These are phyloP conservation scores for Penicillium cataractarum DNA, from an alignment of 495 filamentous ascomycete species.

Conservation along the genomic window DNA sequence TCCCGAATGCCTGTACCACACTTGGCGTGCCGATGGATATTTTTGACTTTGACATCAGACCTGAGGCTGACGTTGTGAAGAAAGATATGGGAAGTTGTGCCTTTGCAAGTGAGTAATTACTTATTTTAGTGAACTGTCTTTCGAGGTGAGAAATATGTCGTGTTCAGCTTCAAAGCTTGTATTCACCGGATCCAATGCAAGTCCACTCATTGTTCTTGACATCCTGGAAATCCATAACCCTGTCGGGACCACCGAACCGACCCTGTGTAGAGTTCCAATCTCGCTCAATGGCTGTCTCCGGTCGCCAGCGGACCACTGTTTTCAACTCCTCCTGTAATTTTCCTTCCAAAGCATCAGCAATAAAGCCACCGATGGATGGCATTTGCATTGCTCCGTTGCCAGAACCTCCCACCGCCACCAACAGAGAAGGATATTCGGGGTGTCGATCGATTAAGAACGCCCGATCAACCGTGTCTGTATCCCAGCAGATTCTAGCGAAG, in stretches of 20 bases:
- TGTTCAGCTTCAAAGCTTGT: not conserved
- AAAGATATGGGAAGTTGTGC: slow-evolving; percentile 79
- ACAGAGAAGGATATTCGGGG: slow-evolving; percentile 41
- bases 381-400: slow-evolving; percentile 57
- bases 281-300: slow-evolving; percentile 48
- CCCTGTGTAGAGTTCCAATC: slow-evolving; percentile 55
- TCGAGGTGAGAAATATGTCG: not conserved
- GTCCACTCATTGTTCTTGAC: slow-evolving; percentile 45
- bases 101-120: slow-evolving; percentile 59
- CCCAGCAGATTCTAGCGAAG: slow-evolving; percentile 58
- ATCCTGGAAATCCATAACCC: slow-evolving; percentile 52
- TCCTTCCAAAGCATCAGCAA: slow-evolving; percentile 51
- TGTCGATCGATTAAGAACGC: slow-evolving; percentile 53
- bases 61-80: slow-evolving; percentile 62
- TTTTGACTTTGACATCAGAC: slow-evolving; percentile 91
- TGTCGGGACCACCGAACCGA: slow-evolving; percentile 47
- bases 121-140: not conserved
- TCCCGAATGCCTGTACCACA: slow-evolving; percentile 85
- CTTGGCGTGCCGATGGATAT: slow-evolving; percentile 93
- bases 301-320: slow-evolving; percentile 53
- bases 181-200: slow-evolving; percentile 7
- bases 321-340: slow-evolving; percentile 41
- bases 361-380: slow-evolving; percentile 51
- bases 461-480: slow-evolving; percentile 56
- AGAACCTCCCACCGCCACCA: slow-evolving; percentile 55